Evolutionary conservation across 148 eudicot genomes (phyloP).

Genomic region (Vaccinium corymbosum): DNA sequence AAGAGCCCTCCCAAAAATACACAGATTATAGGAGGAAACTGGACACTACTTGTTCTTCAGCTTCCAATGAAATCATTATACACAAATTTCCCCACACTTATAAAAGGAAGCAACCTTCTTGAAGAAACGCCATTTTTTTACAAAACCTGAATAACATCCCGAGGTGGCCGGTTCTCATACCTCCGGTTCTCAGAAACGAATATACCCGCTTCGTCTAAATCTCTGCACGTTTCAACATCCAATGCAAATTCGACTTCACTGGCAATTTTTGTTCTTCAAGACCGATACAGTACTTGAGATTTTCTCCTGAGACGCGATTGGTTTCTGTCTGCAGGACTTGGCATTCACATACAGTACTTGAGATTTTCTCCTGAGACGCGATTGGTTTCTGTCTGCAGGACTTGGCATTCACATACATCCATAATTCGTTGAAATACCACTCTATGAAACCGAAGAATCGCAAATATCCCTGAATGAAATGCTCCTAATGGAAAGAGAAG

Average conservation of each 20-base stretch:
- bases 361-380: not conserved
- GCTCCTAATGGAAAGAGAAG: slow-evolving; percentile 27
- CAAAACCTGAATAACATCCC: not conserved
- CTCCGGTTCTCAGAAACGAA: not conserved
- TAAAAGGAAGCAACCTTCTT: not conserved
- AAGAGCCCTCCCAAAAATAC: not conserved
- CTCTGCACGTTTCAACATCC: not conserved
- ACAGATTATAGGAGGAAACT: not conserved
- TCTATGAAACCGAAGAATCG: not conserved
- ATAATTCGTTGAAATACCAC: not conserved
- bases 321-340: not conserved
- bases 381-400: not conserved
- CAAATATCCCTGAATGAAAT: slow-evolving; percentile 20
- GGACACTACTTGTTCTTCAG: not conserved
- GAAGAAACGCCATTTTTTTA: not conserved
- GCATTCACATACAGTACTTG: not conserved
- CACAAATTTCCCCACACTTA: not conserved
- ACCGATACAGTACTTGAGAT: not conserved
- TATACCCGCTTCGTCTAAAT: not conserved
- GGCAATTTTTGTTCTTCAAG: not conserved
- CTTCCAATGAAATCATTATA: not conserved
- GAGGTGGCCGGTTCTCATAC: not conserved
- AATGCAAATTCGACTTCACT: not conserved
- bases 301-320: not conserved
- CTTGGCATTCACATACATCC: not conserved